Percentiles rank a stretch among this genome's conserved stretches.
phyloP scores from a whole-genome alignment of 1,284 basidiomycete genomes.

The Austroboletus novae-zelandiae region DNA sequence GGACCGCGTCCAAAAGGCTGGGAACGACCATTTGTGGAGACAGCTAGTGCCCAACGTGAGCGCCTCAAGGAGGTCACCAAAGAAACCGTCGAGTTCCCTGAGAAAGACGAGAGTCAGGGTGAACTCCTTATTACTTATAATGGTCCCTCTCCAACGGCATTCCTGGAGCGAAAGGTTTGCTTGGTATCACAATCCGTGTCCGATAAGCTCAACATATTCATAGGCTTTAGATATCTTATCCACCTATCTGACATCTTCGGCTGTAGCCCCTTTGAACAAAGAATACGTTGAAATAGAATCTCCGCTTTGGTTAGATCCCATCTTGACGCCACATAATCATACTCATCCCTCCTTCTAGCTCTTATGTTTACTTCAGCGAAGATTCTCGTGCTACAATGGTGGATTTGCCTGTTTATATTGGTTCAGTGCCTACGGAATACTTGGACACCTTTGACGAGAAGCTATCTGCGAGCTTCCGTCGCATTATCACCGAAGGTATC shows the following conservation, averaged over 20 bases:
- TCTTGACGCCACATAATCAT: constrained; percentile 17
- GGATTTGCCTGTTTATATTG: constrained; percentile 77
- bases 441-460: constrained; percentile 72
- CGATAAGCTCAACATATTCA: constrained; percentile 2
- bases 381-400: constrained; percentile 75
- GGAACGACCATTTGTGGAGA: constrained; percentile 95
- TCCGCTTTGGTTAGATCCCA: constrained; percentile 69
- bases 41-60: constrained; percentile 65
- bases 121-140: constrained; percentile 82
- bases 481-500: constrained; percentile 75
- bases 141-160: constrained; percentile 75
- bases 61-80: constrained; percentile 55
- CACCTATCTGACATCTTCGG: constrained; percentile 88
- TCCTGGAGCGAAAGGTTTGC: constrained; percentile 71
- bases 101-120: constrained; percentile 94
- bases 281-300: constrained; percentile 92
- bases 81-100: constrained; percentile 90
- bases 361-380: constrained; percentile 84
- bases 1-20: constrained; percentile 75
- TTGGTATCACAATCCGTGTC: constrained; percentile 8
- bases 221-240: constrained; percentile 84
- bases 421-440: constrained; percentile 82
- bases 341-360: constrained; percentile 40
- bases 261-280: constrained; percentile 89
- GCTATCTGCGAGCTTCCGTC: constrained; percentile 69